Evolutionary conservation across 208 protist species (phyloP).

Genomic region (Blechomonas ayalai): DNA sequence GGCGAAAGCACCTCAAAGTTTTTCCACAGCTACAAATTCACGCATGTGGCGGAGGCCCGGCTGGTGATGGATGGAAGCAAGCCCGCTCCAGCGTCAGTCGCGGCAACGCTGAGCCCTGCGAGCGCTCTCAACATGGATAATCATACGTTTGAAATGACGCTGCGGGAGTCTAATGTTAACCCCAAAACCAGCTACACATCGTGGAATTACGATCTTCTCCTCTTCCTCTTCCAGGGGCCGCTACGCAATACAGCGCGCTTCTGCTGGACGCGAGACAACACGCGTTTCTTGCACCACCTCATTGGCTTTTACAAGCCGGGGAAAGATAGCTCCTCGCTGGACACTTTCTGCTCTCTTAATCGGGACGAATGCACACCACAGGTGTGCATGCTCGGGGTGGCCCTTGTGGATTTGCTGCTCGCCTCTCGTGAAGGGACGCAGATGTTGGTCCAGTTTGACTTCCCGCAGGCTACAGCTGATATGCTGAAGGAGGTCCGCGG

Average conservation of each 20-base stretch:
- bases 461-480: conserved; percentile 25
- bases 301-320: conserved; percentile 68
- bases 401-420: conserved; percentile 73
- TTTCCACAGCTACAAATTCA: conserved; percentile 32
- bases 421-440: conserved; percentile 52
- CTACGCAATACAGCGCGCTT: conserved; percentile 45
- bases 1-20: conserved; percentile 50
- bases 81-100: conserved; percentile 6
- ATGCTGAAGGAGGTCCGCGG: conserved; percentile 68
- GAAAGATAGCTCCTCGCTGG: conserved; percentile 10
- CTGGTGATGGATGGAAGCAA: conserved; percentile 2
- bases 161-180: conserved; percentile 57
- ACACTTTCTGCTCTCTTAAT: conserved; percentile 44
- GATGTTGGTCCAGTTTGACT: conserved; percentile 44
- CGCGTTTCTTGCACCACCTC: conserved; percentile 41
- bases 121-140: conserved; percentile 66
- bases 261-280: conserved; percentile 22
- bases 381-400: conserved; percentile 61
- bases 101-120: not conserved
- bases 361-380: conserved; percentile 28
- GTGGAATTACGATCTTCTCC: conserved; percentile 76
- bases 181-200: conserved; percentile 13
- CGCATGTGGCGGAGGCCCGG: conserved; percentile 3
- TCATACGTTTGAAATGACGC: conserved; percentile 30
- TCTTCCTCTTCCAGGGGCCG: conserved; percentile 70